Evolutionary conservation across 352 stramenopile genomes (phyloP).

Genomic region (Plasmopara halstedii): DNA sequence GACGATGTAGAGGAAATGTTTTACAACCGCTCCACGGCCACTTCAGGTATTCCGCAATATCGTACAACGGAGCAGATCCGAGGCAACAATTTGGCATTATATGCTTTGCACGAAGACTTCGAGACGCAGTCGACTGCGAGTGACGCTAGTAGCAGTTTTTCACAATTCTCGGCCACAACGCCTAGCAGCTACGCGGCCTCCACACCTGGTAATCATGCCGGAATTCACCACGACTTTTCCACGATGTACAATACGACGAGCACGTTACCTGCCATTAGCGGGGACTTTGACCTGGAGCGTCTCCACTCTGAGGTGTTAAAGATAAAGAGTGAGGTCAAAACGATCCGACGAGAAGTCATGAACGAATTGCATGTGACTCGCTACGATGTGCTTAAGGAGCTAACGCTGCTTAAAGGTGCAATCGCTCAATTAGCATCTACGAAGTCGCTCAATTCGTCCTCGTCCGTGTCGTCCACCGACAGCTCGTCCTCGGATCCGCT

Average conservation of each 20-base stretch:
- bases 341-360: constrained; percentile 73
- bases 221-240: constrained; percentile 12
- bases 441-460: constrained; percentile 4
- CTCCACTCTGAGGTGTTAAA: constrained; percentile 46
- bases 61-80: constrained; percentile 58
- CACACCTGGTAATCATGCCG: constrained; percentile 5
- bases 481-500: constrained; percentile 23
- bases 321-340: constrained; percentile 58
- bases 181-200: constrained; percentile 17
- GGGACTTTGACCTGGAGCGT: constrained; percentile 22
- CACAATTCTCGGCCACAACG: constrained; percentile 21
- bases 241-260: background rate
- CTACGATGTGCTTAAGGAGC: constrained; percentile 82
- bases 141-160: constrained; percentile 31
- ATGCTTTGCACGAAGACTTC: constrained; percentile 50
- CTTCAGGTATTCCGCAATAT: constrained; percentile 23
- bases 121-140: constrained; percentile 23
- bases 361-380: constrained; percentile 75
- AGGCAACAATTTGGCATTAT: constrained; percentile 31
- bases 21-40: constrained; percentile 26
- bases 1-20: constrained; percentile 73
- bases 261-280: background rate
- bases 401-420: constrained; percentile 72
- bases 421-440: constrained; percentile 46
- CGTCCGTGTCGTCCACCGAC: constrained; percentile 14